Percentiles rank a stretch among this genome's conserved stretches.
Conservation (phyloP, 768 basidiomycete genomes). For the Coprinopsis strossmayeri region DNA sequence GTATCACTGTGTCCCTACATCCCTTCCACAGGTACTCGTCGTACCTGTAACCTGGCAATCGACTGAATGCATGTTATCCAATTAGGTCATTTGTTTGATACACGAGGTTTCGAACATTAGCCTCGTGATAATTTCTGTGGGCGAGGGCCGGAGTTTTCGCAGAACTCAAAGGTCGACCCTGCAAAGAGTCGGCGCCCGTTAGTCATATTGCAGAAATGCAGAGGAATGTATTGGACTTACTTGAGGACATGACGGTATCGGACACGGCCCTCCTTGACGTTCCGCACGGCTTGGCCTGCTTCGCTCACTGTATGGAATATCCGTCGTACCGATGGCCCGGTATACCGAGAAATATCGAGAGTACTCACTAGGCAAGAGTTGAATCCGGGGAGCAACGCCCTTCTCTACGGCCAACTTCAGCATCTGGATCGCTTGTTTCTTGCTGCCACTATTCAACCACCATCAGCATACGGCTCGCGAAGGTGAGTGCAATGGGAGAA, state of each 20-base stretch:
- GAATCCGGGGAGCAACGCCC: constrained; percentile 41
- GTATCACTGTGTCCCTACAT: too few relatives aligned
- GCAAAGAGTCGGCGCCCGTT: too few relatives aligned
- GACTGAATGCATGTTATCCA: too few relatives aligned
- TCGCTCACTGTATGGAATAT: constrained; percentile 44
- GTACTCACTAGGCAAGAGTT: constrained; percentile 32
- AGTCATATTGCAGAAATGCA: too few relatives aligned
- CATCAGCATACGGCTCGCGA: constrained; percentile 16
- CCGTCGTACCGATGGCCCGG: neutral
- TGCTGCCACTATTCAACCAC: constrained; percentile 47
- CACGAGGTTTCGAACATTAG: too few relatives aligned
- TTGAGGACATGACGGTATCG: constrained; percentile 51
- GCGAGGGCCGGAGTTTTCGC: too few relatives aligned
- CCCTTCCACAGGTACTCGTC: too few relatives aligned
- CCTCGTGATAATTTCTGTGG: too few relatives aligned
- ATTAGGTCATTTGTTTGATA: too few relatives aligned
- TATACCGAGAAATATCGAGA: neutral
- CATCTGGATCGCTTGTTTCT: constrained; percentile 54
- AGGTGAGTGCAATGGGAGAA: neutral
- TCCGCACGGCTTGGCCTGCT: constrained; percentile 38
- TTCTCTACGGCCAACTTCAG: constrained; percentile 51
- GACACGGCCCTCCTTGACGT: constrained; percentile 40
- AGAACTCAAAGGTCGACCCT: too few relatives aligned
- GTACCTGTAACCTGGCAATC: too few relatives aligned
- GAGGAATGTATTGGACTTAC: constrained; percentile 12